These are phyloP conservation scores for Coemansia sp. DNA, from an alignment of 192 early-diverging fungal genomes.

Conservation along the genomic window DNA sequence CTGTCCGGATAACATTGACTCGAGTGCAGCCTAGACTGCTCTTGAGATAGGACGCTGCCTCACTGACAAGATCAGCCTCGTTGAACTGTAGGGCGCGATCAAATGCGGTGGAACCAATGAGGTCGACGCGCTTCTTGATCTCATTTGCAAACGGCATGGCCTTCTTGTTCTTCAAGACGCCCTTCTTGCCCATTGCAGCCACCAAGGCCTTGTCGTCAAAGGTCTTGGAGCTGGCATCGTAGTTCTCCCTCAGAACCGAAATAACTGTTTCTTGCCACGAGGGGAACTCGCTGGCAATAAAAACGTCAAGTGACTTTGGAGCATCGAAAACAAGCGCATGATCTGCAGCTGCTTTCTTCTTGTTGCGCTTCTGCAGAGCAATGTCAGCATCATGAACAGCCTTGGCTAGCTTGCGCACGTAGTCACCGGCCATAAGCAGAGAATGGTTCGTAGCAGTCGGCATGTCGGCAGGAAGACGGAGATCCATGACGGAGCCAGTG, in stretches of 20 bases:
- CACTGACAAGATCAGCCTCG: constrained; percentile 70
- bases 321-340: constrained; percentile 59
- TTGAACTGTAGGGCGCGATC: constrained; percentile 80
- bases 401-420: constrained; percentile 73
- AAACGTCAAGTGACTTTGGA: constrained; percentile 75
- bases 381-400: constrained; percentile 80
- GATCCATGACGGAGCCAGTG: constrained; percentile 65
- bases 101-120: constrained; percentile 69
- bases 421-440: constrained; percentile 74
- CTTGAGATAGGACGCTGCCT: constrained; percentile 58
- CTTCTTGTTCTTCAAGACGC: constrained; percentile 91
- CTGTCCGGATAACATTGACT: constrained; percentile 52
- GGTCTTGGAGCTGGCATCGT: constrained; percentile 54
- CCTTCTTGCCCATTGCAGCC: constrained; percentile 62
- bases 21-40: constrained; percentile 61
- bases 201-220: constrained; percentile 79
- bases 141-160: constrained; percentile 95
- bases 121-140: constrained; percentile 80
- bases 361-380: constrained; percentile 59
- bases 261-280: constrained; percentile 87
- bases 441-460: constrained; percentile 65
- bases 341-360: constrained; percentile 55
- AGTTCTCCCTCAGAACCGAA: constrained; percentile 60
- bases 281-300: constrained; percentile 82
- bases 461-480: constrained; percentile 63